Evolutionary conservation across 2,329 filamentous ascomycete genomes (phyloP), one percentile per base, ranked within the genome.

Genomic region (Fonsecaea pugnacius): DNA sequence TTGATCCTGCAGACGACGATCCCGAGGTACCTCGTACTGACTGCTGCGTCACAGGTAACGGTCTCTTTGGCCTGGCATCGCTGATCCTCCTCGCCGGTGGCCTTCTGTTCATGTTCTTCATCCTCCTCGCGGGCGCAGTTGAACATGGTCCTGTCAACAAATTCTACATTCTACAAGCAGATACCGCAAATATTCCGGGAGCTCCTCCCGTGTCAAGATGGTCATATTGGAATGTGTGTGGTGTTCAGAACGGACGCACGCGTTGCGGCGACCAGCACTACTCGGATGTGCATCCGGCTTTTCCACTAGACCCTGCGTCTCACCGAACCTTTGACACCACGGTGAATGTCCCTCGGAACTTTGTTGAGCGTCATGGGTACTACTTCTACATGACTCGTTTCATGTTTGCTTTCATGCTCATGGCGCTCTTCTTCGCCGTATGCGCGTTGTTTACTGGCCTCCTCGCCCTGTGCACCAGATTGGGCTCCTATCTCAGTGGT

Each of bases 341-440:
- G 2, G 68, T 72, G 1, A 83, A 83, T 64, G 77, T 89, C 1
- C 87, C 87, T 1, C 53, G 73, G 35, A 72, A 77, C 35, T 87
- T 90, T 68, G 74, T 85, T 59, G 82, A 82, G 63, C 82, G 89
- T 40, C 82, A 89, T 46, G 82, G 87, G 70, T 85, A 82, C 67
- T 96, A 88, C 82, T 98, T 85, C 80, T 91, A 92, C 78, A 84
- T 95, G 74, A 96, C 92, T 80, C 87, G 94, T 46, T 96, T 97
- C 81, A 90, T 91, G 77, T 98, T 94, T 85, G 91, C 93, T 40
- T 95, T 96, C 78, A 91, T 91, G 80, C 81, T 98, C 62, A 89
- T 98, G 70, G 87, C 88, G 18, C 85, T 97, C 40, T 87, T 96
- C 82, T 95, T 96, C 76, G 85, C 75, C 52, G 77, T 79, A 14